Conservation (phyloP, 805 yeast genomes). For the Spathaspora gorwiae region DNA sequence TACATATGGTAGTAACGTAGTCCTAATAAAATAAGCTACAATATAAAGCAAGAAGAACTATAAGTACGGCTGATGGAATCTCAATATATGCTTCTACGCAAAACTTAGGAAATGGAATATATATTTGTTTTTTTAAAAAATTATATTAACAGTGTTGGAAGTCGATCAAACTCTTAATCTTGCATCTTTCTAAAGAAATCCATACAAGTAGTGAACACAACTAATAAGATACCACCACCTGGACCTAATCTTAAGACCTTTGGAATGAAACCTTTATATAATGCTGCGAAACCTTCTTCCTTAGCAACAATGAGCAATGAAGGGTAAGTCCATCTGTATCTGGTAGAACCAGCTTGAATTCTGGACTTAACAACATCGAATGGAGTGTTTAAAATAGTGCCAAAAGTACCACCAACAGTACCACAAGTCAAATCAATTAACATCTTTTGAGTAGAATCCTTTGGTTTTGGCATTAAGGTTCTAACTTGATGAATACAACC, state of each 20-base stretch:
- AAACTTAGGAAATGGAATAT: too few species aligned
- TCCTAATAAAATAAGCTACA: too few species aligned
- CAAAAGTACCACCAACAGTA: constrained; percentile 93
- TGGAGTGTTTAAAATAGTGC: constrained; percentile 94
- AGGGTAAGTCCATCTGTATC: constrained; percentile 90
- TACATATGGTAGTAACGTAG: too few species aligned
- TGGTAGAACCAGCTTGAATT: constrained; percentile 86
- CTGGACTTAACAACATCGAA: constrained; percentile 97
- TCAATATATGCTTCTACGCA: too few species aligned
- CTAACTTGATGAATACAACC: constrained; percentile 91
- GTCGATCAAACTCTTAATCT: background rate
- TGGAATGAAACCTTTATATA: constrained; percentile 95
- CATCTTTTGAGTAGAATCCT: constrained; percentile 67
- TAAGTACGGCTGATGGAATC: too few species aligned
- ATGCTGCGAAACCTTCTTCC: constrained; percentile 90
- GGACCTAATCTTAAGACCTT: constrained; percentile 97
- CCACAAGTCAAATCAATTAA: constrained; percentile 88
- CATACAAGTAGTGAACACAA: constrained; percentile 93
- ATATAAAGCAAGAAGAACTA: too few species aligned
- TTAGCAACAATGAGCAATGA: constrained; percentile 65
- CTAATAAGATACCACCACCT: constrained; percentile 97
- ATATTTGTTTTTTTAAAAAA: background rate
- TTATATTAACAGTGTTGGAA: background rate
- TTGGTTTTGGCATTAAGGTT: constrained; percentile 71
- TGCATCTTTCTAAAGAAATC: constrained; percentile 77